phyloP scores from a whole-genome alignment of 306 rosid genomes.

The Pyrus communis region DNA sequence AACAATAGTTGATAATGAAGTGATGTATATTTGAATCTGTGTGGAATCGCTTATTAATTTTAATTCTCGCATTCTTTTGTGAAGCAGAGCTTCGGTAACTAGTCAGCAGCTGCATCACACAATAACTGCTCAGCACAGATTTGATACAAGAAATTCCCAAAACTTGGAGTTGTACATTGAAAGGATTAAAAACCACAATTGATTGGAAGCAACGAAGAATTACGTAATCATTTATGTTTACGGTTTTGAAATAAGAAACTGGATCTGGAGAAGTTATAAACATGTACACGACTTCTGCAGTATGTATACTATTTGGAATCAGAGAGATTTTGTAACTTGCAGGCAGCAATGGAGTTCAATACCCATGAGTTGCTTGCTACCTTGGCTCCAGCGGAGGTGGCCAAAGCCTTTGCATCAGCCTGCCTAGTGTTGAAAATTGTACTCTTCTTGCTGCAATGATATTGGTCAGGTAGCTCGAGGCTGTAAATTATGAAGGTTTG shows the following conservation, averaged over 20 bases:
- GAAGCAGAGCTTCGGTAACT: no score
- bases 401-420: constrained; percentile 54
- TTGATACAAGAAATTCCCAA: background rate
- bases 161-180: background rate
- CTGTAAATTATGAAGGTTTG: constrained; percentile 61
- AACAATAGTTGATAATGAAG: background rate
- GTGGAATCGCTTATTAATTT: constrained; percentile 1
- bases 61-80: background rate
- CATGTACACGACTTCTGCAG: constrained; percentile 4
- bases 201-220: background rate
- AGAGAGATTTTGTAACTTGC: constrained; percentile 49
- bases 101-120: background rate
- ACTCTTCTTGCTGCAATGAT: constrained; percentile 28
- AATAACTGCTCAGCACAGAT: background rate
- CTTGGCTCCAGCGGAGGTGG: constrained; percentile 54
- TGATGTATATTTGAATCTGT: background rate
- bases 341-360: constrained; percentile 82
- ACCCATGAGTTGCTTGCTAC: constrained; percentile 73
- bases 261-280: background rate
- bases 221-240: background rate
- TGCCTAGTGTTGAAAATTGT: constrained; percentile 30
- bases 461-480: constrained; percentile 59
- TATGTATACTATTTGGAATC: constrained; percentile 23
- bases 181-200: background rate
- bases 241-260: background rate